Evolutionary conservation across 1,284 basidiomycete species (phyloP).

Genomic region (Cutaneotrichosporon daszewskae): DNA sequence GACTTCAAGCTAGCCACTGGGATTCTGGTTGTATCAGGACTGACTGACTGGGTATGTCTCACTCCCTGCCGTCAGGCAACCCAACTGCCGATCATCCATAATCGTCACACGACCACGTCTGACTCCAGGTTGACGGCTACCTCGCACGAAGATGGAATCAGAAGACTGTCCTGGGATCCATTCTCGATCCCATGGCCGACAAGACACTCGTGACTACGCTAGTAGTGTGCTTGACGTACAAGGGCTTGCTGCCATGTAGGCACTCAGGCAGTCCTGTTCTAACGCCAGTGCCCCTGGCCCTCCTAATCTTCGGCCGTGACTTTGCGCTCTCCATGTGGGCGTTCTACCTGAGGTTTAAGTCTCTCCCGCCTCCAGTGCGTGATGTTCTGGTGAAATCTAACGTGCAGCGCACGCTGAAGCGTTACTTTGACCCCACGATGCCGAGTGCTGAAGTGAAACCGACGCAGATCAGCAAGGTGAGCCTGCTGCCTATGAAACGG

Average conservation of each 20-base stretch:
- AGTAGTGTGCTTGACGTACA: constrained; percentile 76
- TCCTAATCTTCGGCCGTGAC: constrained; percentile 84
- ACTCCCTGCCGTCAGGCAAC: neutral
- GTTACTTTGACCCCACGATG: constrained; percentile 93
- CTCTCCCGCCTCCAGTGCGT: constrained; percentile 74
- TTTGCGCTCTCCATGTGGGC: constrained; percentile 80
- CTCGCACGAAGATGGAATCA: constrained; percentile 80
- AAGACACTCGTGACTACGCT: constrained; percentile 94
- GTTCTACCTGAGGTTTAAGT: constrained; percentile 88
- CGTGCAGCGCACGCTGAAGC: constrained; percentile 72
- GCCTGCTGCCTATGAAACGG: constrained; percentile 16
- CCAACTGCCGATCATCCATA: neutral
- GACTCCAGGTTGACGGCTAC: constrained; percentile 72
- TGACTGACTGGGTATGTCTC: constrained; percentile 80
- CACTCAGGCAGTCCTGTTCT: constrained; percentile 3
- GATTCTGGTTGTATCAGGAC: constrained; percentile 77
- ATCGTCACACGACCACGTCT: neutral
- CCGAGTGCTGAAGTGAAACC: constrained; percentile 90
- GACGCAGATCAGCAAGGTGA: constrained; percentile 80
- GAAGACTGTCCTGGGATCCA: constrained; percentile 83
- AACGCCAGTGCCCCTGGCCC: constrained; percentile 67
- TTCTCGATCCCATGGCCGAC: constrained; percentile 95
- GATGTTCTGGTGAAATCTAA: constrained; percentile 3
- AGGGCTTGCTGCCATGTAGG: constrained; percentile 75
- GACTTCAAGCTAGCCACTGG: constrained; percentile 73